Base-by-base conservation (phyloP, 192 early-diverging fungal species). In the Mortierella antarctica region DNA sequence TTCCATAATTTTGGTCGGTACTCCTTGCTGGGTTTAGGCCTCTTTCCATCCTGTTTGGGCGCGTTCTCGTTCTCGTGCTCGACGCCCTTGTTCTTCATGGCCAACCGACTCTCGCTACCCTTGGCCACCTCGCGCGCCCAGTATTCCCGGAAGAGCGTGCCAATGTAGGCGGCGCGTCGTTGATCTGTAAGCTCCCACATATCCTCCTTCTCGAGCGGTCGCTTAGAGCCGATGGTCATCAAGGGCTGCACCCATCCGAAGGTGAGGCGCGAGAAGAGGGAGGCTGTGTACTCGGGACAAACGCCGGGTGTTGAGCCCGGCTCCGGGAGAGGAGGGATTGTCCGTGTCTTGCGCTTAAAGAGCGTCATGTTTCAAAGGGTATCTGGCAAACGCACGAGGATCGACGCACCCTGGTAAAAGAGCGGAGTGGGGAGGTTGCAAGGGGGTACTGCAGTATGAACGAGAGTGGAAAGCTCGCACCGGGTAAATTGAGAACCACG, bases 171-270 rank as follows among this genome's bases (percentile, higher is more conserved):
- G n/a, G 85, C 74, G 14, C 71, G 63, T 47, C 83, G 62, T 23
- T 40, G 31, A 40, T 86, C 85, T 17, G 70, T 80, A 31, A 86
- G 45, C 12, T 68, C 63, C 64, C 90, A 91, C 40, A 94, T 57
- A 72, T 94, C 89, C n/a, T 84, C 85, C 61, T 83, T 87, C 68
- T 92, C 87, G 6, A 92, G 74, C 3, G 90, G 86, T 7, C 90
- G 86, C 70, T 84, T 82, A 62, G 90, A 90, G n/a, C 90, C 94
- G n/a, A 86, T 86, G 75, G 75, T 87, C 84, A 89, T 88, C 80
- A 88, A 70, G 2, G 87, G 91, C 67, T 85, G 87, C 54, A 90
- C 84, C 91, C 90, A 93, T 48, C 82, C 77, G 44, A 90, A 92
- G 53, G 87, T 86, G 50, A 93, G 64, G 10, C 71, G 71, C 54